Conservation (phyloP, 768 basidiomycete species). For the Mycena leptocephala region DNA sequence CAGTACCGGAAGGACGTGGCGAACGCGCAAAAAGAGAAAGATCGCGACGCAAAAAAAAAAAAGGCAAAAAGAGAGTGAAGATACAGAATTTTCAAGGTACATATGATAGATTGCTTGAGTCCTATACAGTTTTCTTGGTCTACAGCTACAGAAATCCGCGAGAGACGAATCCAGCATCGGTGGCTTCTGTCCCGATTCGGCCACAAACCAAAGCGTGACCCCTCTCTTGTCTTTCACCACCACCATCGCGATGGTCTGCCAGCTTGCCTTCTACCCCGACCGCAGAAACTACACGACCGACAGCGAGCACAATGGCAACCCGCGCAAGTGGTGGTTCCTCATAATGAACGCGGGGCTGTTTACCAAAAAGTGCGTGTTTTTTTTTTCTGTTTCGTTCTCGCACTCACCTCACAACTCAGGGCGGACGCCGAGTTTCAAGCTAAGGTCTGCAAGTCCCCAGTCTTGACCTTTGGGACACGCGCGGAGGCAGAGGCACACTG, state of each 20-base stretch:
- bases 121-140: neutral
- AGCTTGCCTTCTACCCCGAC: neutral
- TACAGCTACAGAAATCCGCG: neutral
- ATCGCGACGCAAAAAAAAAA: neutral
- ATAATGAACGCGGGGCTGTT: neutral
- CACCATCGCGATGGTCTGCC: neutral
- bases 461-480: neutral
- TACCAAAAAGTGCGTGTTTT: neutral
- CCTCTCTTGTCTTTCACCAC: neutral
- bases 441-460: neutral
- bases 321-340: neutral
- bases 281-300: neutral
- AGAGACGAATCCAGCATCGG: neutral
- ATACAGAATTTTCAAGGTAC: neutral
- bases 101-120: neutral
- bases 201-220: neutral
- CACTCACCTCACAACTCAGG: neutral
- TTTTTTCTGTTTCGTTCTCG: neutral
- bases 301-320: neutral
- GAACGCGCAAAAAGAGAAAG: neutral
- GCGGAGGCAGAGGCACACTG: neutral
- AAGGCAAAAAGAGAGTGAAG: neutral
- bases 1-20: slow-evolving; percentile 3
- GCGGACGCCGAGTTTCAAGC: neutral
- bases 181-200: neutral